Conservation (phyloP, 805 yeast genomes). For the Starmerella floris region DNA sequence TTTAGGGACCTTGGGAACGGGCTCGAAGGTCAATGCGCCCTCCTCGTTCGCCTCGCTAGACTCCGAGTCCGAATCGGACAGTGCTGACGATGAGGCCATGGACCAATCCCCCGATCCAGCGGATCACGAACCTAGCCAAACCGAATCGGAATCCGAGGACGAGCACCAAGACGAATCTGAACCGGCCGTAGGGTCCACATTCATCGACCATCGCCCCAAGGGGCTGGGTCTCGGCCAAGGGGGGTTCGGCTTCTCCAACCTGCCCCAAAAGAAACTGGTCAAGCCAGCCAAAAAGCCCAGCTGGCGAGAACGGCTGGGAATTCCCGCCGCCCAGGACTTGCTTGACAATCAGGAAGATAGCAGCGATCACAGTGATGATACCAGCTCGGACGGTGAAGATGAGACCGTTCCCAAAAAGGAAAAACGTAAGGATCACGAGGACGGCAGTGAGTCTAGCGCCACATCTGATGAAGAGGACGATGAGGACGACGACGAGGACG, state of each 20-base stretch:
- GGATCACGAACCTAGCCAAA: slow-evolving; percentile 9
- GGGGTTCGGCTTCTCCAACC: slow-evolving; percentile 21
- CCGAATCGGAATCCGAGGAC: slow-evolving; percentile 2
- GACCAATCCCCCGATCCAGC: slow-evolving; percentile 25
- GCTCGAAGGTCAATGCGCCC: slow-evolving; percentile 25
- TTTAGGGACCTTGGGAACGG: slow-evolving; percentile 70
- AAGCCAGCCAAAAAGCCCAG: slow-evolving; percentile 11
- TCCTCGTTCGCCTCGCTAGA: neutral
- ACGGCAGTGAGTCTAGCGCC: slow-evolving; percentile 39
- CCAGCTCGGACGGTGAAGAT: slow-evolving; percentile 43
- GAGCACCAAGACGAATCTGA: slow-evolving; percentile 21
- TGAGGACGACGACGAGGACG: slow-evolving; percentile 29
- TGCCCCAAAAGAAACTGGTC: slow-evolving; percentile 31
- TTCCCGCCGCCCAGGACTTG: slow-evolving; percentile 15
- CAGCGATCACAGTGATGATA: slow-evolving; percentile 33
- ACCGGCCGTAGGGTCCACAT: slow-evolving; percentile 24
- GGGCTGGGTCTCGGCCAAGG: slow-evolving; percentile 38
- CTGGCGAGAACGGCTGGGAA: slow-evolving; percentile 22
- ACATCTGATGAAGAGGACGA: too few relatives aligned
- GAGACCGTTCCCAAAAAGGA: slow-evolving; percentile 41
- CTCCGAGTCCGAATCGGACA: slow-evolving; percentile 2
- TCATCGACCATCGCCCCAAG: slow-evolving; percentile 48
- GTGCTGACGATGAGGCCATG: neutral
- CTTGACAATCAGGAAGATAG: slow-evolving; percentile 3
- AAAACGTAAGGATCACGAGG: slow-evolving; percentile 32